A percentile compares a stretch with the other conserved stretches of the same genome.
Conservation (phyloP, 805 yeast species). For the Kodamaea lidongshanica region DNA sequence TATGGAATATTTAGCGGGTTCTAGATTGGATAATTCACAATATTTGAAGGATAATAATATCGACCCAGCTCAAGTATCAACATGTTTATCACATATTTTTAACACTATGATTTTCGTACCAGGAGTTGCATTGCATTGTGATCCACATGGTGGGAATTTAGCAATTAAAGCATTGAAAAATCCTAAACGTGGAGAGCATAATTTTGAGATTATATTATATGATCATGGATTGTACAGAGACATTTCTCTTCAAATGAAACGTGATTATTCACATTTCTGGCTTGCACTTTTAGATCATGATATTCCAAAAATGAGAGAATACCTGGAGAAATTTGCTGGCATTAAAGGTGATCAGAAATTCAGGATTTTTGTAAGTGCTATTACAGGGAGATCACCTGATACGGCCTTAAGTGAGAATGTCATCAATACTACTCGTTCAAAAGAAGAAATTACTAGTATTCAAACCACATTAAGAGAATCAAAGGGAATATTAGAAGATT, state of each 20-base stretch:
- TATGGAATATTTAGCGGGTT: slow-evolving; percentile 84
- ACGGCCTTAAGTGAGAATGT: slow-evolving; percentile 65
- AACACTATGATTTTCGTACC: slow-evolving; percentile 95
- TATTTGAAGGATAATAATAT: slow-evolving; percentile 60
- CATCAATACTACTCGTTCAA: slow-evolving; percentile 39
- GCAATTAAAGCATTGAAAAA: slow-evolving; percentile 51
- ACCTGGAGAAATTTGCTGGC: slow-evolving; percentile 75
- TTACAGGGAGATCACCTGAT: slow-evolving; percentile 87
- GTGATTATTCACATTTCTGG: slow-evolving; percentile 91
- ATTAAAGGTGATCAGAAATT: slow-evolving; percentile 67
- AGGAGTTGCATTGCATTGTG: slow-evolving; percentile 89
- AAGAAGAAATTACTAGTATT: slow-evolving; percentile 64
- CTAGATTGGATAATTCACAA: slow-evolving; percentile 69
- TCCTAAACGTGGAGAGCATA: slow-evolving; percentile 38
- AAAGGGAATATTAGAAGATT: slow-evolving; percentile 59
- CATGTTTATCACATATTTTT: slow-evolving; percentile 84
- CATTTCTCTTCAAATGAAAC: slow-evolving; percentile 68
- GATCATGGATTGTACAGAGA: slow-evolving; percentile 93
- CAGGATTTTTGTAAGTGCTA: slow-evolving; percentile 83
- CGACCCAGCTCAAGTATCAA: slow-evolving; percentile 69
- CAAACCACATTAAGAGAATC: slow-evolving; percentile 50
- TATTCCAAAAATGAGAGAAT: slow-evolving; percentile 56
- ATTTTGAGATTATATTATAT: slow-evolving; percentile 85
- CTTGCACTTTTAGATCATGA: slow-evolving; percentile 73
- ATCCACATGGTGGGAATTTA: slow-evolving; percentile 96